phyloP scores from a whole-genome alignment of 75 land plant genomes.

The Azolla pinnata region DNA sequence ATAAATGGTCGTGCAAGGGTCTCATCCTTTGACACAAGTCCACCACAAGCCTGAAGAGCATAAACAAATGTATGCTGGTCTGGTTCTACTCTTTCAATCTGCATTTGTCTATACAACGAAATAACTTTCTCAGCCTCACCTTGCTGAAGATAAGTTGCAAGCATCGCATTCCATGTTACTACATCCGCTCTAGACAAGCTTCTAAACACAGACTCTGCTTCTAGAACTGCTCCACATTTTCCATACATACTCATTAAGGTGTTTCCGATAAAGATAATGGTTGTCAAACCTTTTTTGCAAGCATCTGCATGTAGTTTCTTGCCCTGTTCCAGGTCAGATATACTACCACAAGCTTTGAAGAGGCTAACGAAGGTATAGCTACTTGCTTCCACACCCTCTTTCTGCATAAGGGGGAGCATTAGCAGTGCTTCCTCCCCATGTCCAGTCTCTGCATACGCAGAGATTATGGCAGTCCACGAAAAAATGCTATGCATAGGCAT shows the following conservation, averaged over 20 bases:
- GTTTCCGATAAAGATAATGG: conserved; percentile 6
- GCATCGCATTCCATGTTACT: conserved; percentile 63
- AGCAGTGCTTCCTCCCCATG: neutral
- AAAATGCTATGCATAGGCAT: neutral
- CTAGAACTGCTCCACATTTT: conserved; percentile 5
- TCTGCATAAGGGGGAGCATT: conserved; percentile 12
- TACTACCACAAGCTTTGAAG: conserved; percentile 30
- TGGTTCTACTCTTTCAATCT: conserved; percentile 18
- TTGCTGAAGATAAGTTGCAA: conserved; percentile 42
- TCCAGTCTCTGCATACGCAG: neutral
- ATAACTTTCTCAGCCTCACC: conserved; percentile 31
- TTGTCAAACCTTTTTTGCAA: conserved; percentile 1
- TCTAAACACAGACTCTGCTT: conserved; percentile 33
- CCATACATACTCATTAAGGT: conserved; percentile 9
- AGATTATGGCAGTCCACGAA: conserved; percentile 7
- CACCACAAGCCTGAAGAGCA: neutral
- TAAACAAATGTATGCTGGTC: conserved; percentile 44
- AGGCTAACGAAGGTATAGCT: conserved; percentile 42
- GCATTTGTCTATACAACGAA: conserved; percentile 33
- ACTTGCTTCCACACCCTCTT: conserved; percentile 37
- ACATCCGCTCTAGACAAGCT: conserved; percentile 36
- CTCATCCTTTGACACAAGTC: neutral
- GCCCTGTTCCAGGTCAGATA: conserved; percentile 3
- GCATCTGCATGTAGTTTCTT: conserved; percentile 17
- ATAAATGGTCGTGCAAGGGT: too few species aligned